These are phyloP conservation scores for Eragrostis nindensis DNA, from an alignment of 176 grass and related monocot genomes.

Conservation along the genomic window DNA sequence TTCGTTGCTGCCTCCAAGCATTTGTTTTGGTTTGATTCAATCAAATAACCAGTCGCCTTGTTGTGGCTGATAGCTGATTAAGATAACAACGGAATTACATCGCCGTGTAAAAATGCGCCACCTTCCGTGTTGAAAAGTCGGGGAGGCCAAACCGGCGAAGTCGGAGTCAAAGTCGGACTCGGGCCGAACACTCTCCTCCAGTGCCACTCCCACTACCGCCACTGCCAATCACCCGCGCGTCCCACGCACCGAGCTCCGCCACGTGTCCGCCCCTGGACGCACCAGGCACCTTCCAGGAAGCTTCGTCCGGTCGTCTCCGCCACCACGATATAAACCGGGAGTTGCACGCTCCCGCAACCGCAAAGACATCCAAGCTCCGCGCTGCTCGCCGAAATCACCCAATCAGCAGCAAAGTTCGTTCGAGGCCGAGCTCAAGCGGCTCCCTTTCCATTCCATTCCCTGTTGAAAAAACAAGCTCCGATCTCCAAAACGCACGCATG, in stretches of 20 bases:
- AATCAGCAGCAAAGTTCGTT: too few species aligned
- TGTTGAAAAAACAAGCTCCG: not conserved
- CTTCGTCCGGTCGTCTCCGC: not conserved
- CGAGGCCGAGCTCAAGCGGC: not conserved
- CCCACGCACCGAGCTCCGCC: not conserved
- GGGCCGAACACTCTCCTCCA: constrained; percentile 11
- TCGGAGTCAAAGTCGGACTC: constrained; percentile 23
- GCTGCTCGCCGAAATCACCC: not conserved
- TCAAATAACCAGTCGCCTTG: not conserved
- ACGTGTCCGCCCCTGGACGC: not conserved
- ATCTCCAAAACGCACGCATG: not conserved
- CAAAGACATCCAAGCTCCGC: not conserved
- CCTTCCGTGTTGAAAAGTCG: constrained; percentile 32
- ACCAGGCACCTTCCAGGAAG: not conserved
- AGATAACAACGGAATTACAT: not conserved
- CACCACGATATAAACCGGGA: constrained; percentile 1
- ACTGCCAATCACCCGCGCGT: not conserved
- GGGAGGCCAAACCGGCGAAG: not conserved
- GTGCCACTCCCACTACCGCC: not conserved
- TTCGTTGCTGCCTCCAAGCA: not conserved
- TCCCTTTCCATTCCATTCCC: not conserved
- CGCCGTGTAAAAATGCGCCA: not conserved
- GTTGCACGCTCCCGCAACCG: not conserved
- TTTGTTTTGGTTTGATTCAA: not conserved
- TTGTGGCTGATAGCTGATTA: not conserved